A percentile compares a stretch with the other conserved stretches of the same genome.
phyloP scores from a whole-genome alignment of 257 asterid species.

The Perilla frutescens region DNA sequence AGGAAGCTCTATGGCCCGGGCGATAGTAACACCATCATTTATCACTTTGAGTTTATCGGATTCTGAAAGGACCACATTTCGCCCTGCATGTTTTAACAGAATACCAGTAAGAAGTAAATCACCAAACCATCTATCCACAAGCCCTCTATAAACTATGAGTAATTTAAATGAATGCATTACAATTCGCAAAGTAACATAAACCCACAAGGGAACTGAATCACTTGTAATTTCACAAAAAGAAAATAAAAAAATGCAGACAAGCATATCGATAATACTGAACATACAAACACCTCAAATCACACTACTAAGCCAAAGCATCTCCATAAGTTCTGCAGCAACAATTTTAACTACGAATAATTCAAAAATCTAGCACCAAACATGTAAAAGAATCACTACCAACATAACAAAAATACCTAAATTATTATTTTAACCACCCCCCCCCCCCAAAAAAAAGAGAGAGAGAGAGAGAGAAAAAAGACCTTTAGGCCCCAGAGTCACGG shows the following conservation, averaged over 20 bases:
- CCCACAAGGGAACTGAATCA: neutral
- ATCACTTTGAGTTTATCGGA: conserved; percentile 69
- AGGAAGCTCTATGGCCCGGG: conserved; percentile 87
- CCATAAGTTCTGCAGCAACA: no score
- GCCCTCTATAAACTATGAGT: neutral
- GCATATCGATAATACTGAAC: conserved; percentile 1
- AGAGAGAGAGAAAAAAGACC: conserved; percentile 42
- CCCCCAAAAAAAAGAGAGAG: neutral
- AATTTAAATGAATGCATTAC: neutral
- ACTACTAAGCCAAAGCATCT: neutral
- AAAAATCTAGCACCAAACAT: conserved; percentile 9
- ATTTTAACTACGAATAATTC: neutral
- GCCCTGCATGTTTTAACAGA: conserved; percentile 53
- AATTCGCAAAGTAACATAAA: conserved; percentile 1
- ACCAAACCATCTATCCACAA: neutral
- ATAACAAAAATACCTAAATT: neutral
- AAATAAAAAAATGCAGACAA: neutral
- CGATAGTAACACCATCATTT: conserved; percentile 94
- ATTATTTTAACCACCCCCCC: no score
- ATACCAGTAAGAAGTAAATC: conserved; percentile 19
- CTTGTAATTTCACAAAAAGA: neutral
- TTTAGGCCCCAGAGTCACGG: conserved; percentile 92
- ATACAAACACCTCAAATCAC: conserved; percentile 6
- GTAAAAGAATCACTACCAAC: neutral
- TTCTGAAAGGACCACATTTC: conserved; percentile 85